A percentile compares a stretch with the other conserved stretches of the same genome.
phyloP scores from a whole-genome alignment of 1,139 yeast genomes.

The Kodamaea ohmeri region DNA sequence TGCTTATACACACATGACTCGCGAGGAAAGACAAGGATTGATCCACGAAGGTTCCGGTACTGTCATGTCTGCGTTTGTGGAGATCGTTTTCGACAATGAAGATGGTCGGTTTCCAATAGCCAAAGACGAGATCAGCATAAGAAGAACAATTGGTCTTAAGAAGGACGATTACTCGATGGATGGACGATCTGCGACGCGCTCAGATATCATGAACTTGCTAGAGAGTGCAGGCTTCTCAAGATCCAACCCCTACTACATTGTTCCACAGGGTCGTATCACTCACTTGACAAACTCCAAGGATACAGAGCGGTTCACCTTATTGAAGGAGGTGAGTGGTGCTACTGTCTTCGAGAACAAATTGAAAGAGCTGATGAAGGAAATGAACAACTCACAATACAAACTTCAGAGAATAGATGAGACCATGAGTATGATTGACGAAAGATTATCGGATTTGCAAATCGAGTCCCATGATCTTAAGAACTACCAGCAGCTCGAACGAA shows the following conservation, averaged over 20 bases:
- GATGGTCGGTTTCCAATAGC: constrained; percentile 75
- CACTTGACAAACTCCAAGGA: constrained; percentile 87
- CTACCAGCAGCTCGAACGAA: constrained; percentile 65
- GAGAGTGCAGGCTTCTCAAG: constrained; percentile 93
- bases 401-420: constrained; percentile 75
- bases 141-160: constrained; percentile 89
- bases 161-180: constrained; percentile 88
- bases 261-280: constrained; percentile 92
- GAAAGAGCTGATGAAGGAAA: constrained; percentile 75
- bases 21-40: constrained; percentile 85
- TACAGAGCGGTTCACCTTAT: constrained; percentile 67
- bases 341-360: constrained; percentile 82
- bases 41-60: constrained; percentile 92
- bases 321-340: constrained; percentile 96
- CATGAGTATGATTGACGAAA: constrained; percentile 62
- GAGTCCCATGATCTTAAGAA: constrained; percentile 76
- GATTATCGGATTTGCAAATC: constrained; percentile 73
- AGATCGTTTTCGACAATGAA: constrained; percentile 77
- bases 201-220: constrained; percentile 77
- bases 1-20: constrained; percentile 81
- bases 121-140: constrained; percentile 63
- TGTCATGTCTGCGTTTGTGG: constrained; percentile 91
- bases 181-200: constrained; percentile 71
- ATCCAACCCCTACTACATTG: constrained; percentile 91
- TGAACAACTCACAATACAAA: constrained; percentile 69